These are phyloP conservation scores for Truncatella angustata DNA, from an alignment of 2,329 filamentous ascomycete species.

Conservation along the genomic window DNA sequence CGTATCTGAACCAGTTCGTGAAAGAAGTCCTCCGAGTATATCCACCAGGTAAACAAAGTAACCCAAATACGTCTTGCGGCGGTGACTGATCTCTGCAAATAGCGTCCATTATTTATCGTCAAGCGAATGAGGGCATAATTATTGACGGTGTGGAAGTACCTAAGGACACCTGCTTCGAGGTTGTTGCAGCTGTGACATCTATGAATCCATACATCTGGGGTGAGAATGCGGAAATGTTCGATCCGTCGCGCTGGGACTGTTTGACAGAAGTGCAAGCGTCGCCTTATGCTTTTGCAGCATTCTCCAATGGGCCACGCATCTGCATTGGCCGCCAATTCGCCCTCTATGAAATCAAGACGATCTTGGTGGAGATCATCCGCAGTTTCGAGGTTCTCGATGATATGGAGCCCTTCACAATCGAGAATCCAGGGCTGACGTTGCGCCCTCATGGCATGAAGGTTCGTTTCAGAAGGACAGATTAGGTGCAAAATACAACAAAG, in stretches of 20 bases:
- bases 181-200: constrained; percentile 35
- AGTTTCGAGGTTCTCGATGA: constrained; percentile 21
- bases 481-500: too few species aligned
- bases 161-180: constrained; percentile 32
- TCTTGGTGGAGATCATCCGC: constrained; percentile 17
- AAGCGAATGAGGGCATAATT: constrained; percentile 28
- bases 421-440: not conserved
- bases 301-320: constrained; percentile 21
- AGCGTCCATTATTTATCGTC: constrained; percentile 21
- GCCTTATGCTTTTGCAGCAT: constrained; percentile 28
- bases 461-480: too few species aligned
- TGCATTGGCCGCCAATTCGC: constrained; percentile 18
- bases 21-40: constrained; percentile 33
- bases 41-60: constrained; percentile 30
- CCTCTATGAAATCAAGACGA: constrained; percentile 18
- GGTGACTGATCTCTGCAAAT: too few species aligned
- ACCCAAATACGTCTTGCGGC: too few species aligned
- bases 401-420: constrained; percentile 9
- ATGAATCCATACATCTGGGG: constrained; percentile 37
- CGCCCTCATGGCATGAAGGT: not conserved
- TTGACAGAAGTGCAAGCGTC: constrained; percentile 21
- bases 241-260: constrained; percentile 35
- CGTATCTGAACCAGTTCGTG: constrained; percentile 33
- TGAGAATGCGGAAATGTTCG: constrained; percentile 31
- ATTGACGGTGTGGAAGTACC: constrained; percentile 33